Base-by-base conservation (phyloP, 805 yeast genomes). In the Blastobotrys americana region DNA sequence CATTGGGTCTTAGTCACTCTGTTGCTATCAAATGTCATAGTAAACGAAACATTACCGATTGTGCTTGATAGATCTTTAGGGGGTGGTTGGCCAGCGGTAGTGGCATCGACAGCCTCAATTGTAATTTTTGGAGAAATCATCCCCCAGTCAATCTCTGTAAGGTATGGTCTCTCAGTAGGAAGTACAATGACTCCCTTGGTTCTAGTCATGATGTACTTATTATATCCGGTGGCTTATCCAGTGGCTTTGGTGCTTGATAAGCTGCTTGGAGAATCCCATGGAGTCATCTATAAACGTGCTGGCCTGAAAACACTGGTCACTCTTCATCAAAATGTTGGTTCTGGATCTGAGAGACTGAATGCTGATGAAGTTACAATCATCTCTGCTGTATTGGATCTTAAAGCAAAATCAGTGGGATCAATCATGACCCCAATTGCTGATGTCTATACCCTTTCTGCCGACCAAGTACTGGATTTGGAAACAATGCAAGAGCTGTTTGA, bases 81-180 rank as follows among this genome's bases (percentile, higher is more conserved):
- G 40, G 97, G 97, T 35, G 98, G 98, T 1, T 83, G 95, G 84
- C 89, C 93, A 10, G 98, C 98, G 0, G 96, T 90, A 31, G 85
- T 88, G 13, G 75, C 88, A 8, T 82, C 97, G 15, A 89, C 98
- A 0, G 89, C 84, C 2, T 76, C 89, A 20, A 90, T 90, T 59
- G 97, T 90, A 41, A 75, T 90, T 9, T 90, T 90, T 65, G 98
- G 98, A 49, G 98, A 90, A 60, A 84, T 90, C 55, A 90, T 90
- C 50, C 98, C 98, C 2, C 98, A 90, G 66, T 81, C 93, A 17
- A 71, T 88, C 36, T 87, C 94, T 66, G 98, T 90, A 16, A 73
- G 97, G 35, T 89, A 86, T 60, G 98, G 98, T 1, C 72, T 90
- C 41, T 83, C 85, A 51, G 82, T 90, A 19, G 98, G 98, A 35